A percentile compares a stretch with the other conserved stretches of the same genome.
phyloP scores from a whole-genome alignment of 2,329 filamentous ascomycete species.

The Exophiala spinifera region DNA sequence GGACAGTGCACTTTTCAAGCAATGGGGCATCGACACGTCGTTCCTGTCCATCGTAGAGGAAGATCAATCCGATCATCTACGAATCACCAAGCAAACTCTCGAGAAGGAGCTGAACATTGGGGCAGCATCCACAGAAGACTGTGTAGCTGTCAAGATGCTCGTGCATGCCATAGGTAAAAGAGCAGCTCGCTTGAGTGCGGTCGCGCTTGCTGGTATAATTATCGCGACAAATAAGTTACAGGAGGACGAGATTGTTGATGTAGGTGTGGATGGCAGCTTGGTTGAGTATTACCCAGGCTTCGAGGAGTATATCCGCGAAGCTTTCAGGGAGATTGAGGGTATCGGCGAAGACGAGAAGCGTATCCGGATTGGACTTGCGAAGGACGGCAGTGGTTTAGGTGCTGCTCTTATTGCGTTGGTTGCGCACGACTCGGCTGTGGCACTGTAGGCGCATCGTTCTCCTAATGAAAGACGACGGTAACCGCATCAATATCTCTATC shows the following conservation, averaged over 20 bases:
- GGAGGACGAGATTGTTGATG: conserved; percentile 71
- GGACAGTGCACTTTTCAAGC: conserved; percentile 65
- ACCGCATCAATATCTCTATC: background rate
- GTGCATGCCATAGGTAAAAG: conserved; percentile 81
- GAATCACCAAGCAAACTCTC: conserved; percentile 71
- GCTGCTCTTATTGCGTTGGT: conserved; percentile 92
- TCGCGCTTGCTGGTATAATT: conserved; percentile 81
- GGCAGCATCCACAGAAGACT: conserved; percentile 76
- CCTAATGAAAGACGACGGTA: background rate
- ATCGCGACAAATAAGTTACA: conserved; percentile 72
- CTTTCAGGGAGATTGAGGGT: conserved; percentile 69
- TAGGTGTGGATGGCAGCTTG: conserved; percentile 90
- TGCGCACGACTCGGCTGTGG: conserved; percentile 44
- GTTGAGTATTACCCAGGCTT: conserved; percentile 96
- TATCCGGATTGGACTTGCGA: conserved; percentile 91
- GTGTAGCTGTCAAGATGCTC: conserved; percentile 79
- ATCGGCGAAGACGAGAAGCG: conserved; percentile 81
- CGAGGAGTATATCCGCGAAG: conserved; percentile 81
- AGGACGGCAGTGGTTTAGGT: conserved; percentile 93
- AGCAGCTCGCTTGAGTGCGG: conserved; percentile 80
- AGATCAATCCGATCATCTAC: conserved; percentile 70
- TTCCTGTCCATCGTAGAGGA: conserved; percentile 84
- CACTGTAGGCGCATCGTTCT: conserved; percentile 7
- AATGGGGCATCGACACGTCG: conserved; percentile 88
- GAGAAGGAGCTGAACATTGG: conserved; percentile 73